Evolutionary conservation across 441 rosid genomes (phyloP), one percentile per base, ranked within the genome.

Genomic region (Brassica balearica): DNA sequence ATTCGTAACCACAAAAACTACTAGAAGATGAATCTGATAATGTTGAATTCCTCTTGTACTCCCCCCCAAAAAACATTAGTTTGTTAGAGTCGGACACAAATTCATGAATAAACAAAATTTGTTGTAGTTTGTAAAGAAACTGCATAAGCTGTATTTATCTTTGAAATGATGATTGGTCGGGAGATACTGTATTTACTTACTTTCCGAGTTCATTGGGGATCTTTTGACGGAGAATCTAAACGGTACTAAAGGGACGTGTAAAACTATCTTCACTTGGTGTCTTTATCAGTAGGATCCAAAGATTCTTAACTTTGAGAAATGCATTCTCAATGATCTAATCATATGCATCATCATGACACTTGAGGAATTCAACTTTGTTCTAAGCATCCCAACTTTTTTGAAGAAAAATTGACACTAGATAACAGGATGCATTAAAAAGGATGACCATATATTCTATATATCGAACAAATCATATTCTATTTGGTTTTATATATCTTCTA

Each of bases 251-350:
- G 80, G 23, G 53, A 78, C 75, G 82, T 79, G 78, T 53, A 74
- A 69, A 68, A 79, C 79, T 41, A 19, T 62, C 69, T 74, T 79
- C 79, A 69, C 82, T 69, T 70, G 10, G 36, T 74, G 75, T 74
- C 82, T 68, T 64, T 73, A 67, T 74, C 75, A 19, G 27, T 58
- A 58, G 79, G 77, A 62, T 72, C 73, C 74, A 25, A 38, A 41
- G 43, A 69, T 74, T 74, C 73, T 62, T 68, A 10, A 25, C 36
- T 60, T 20, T 79, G 66, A 51, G 38, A 51, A 17, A 58, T 19
- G 62, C 27, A 19, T 58, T 58, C 62, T 12, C 62, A 55, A 15
- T 20, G 62, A 58, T 58, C 27, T 58, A 58, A 19, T 58, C 62
- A 58, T 58, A 58, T 55, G 60, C 60, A 55, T 58, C 27, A 58